Base-by-base conservation (phyloP, 1,284 basidiomycete species). In the Puccinia coronata region DNA sequence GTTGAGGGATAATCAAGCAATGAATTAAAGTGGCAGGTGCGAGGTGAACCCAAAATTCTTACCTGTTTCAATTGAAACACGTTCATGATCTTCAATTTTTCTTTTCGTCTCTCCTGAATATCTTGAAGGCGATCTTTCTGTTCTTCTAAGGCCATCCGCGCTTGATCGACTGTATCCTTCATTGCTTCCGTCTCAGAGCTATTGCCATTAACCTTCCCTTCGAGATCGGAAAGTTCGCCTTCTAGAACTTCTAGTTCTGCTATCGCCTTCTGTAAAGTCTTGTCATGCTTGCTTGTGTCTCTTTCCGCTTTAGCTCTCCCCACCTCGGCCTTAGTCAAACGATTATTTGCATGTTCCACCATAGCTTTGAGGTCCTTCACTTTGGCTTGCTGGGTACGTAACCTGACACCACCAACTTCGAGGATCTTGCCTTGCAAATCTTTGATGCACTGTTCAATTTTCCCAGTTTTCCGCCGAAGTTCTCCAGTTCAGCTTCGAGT, bases 301-400 rank as follows among this genome's bases (percentile, higher is more conserved):
- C 95, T 94, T 87, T 93, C 91, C 0, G 94, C 93, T 85, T 97
- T 97, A 23, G 91, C 90, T 85, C 91, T 92, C 1, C 92, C 91
- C 20, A 98, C 93, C 86, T 99, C 96, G 0, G 94, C 94, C 87
- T 95, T 98, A 74, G 95, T 96, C 84, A 96, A 93, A 84, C 94
- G 92, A 80, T 97, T 95, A 85, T 91, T 93, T 67, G 93, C 91
- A 70, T 97, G 88, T 82, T 91, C 91, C 85, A 97, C 93, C 84
- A 94, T 90, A 75, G 92, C 88, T 83, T 92, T 91, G 84, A 96
- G 90, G 11, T 93, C 93, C 34, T 93, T 91, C 77, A 96, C 93
- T 84, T 92, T 93, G 80, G 94, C 94, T 85, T 92, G 92, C 85
- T 98, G 96, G 28, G 92, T 90, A 47, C 96, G 89, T 20, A 99